Conservation (phyloP, 2,329 filamentous ascomycete species). For the Myriosclerotinia duriaeana region DNA sequence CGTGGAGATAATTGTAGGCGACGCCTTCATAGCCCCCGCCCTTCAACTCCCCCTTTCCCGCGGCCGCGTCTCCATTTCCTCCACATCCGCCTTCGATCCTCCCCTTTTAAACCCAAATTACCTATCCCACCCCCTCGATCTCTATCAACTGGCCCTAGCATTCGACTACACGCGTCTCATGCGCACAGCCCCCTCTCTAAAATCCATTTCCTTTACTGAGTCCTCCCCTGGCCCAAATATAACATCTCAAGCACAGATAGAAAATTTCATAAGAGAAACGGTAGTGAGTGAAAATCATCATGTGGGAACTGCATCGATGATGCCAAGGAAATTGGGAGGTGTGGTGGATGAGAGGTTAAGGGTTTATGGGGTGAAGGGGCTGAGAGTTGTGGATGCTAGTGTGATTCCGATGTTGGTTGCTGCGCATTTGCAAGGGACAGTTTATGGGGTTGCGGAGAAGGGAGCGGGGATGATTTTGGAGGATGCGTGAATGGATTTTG, state of each 20-base stretch:
- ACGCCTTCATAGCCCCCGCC: constrained; percentile 9
- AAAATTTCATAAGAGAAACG: background rate
- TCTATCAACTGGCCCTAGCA: constrained; percentile 23
- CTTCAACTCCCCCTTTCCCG: constrained; percentile 53
- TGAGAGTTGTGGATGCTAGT: constrained; percentile 36
- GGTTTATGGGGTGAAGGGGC: constrained; percentile 36
- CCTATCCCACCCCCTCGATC: constrained; percentile 45
- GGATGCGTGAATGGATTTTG: background rate
- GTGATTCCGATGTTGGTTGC: constrained; percentile 35
- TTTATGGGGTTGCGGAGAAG: constrained; percentile 38
- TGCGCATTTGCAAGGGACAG: constrained; percentile 31
- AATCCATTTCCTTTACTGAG: background rate
- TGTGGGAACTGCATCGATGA: constrained; percentile 23
- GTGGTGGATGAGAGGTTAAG: constrained; percentile 35
- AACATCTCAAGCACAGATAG: background rate
- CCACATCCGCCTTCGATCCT: constrained; percentile 39
- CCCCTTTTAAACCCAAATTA: constrained; percentile 46
- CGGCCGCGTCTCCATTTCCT: constrained; percentile 52
- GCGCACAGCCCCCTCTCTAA: background rate
- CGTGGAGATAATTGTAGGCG: constrained; percentile 19
- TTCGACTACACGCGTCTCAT: constrained; percentile 24
- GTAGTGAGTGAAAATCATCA: constrained; percentile 19
- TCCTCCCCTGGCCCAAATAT: constrained; percentile 3
- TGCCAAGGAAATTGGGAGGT: constrained; percentile 23
- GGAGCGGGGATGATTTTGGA: constrained; percentile 11